Percentiles rank a stretch among this genome's conserved stretches.
phyloP scores from a whole-genome alignment of 2,329 filamentous ascomycete genomes.

The Metarhizium guizhouense region DNA sequence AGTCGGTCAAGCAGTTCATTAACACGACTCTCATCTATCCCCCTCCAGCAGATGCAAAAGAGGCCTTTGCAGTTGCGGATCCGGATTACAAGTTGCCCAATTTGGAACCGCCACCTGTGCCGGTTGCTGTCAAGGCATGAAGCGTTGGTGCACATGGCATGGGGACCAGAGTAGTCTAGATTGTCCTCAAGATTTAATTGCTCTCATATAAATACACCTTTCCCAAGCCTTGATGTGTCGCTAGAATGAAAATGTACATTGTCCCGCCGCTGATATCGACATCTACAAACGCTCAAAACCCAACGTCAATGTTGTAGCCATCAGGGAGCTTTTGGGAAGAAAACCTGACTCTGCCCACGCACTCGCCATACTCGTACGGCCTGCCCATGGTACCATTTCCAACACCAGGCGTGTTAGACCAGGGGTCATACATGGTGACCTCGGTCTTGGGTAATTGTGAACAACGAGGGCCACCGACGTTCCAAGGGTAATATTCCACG shows the following conservation, averaged over 20 bases:
- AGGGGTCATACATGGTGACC: constrained; percentile 9
- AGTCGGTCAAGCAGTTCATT: constrained; percentile 23
- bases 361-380: constrained; percentile 13
- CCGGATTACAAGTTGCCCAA: background rate
- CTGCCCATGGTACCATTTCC: constrained; percentile 8
- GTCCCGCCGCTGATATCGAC: background rate
- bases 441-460: constrained; percentile 9
- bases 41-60: constrained; percentile 10
- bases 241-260: background rate
- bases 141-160: background rate
- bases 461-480: constrained; percentile 10
- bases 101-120: background rate
- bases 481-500: constrained; percentile 15
- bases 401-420: constrained; percentile 7
- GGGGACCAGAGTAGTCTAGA: background rate
- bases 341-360: constrained; percentile 8
- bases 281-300: background rate
- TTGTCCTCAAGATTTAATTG: background rate
- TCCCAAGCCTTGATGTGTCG: no score
- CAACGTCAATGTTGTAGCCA: constrained; percentile 9
- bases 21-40: constrained; percentile 26
- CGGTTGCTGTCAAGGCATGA: background rate
- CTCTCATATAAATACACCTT: no score
- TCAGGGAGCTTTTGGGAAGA: background rate
- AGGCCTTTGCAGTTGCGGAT: background rate